Base-by-base conservation (phyloP, 1,284 basidiomycete genomes). In the Microbotryum intermedium region DNA sequence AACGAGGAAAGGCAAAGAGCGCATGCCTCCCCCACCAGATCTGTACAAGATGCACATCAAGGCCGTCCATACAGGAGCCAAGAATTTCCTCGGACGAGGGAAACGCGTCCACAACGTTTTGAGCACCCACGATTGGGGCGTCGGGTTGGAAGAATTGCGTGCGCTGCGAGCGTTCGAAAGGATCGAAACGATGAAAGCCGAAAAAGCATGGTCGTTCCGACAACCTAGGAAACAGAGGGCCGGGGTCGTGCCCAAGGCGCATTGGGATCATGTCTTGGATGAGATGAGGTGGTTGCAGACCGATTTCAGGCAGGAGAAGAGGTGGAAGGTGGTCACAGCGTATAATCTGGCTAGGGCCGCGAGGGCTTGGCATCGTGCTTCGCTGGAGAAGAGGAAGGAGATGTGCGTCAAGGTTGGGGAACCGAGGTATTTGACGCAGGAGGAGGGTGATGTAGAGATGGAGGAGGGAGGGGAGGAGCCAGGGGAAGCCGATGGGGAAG, bases 261-360 rank as follows among this genome's bases (percentile, higher is more conserved):
- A 97, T 70, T 94, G 91, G 90, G 95, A 98, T 74, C 89, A 92
- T 74, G 78, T 98, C 30, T 77, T 98, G 72, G 95, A 98, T 64
- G 95, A 98, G 76, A 91, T 97, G 90, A 90, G 88, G 82, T 98
- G 94, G 95, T 86, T 99, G 81, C 87, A 92, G 51, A 83, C 84
- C 18, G 95, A 99, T 72, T 97, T 92, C 70, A 84, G 87, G 9
- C 92, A 98, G 75, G 95, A 99, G 73, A 80, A 89, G 54, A 82
- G 83, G 61, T 98, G 93, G 93, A 98, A 98, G 74, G 77, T 88
- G 42, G 85, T 86, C 1, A 74, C 91, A 21, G 93, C 94, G 0
- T 87, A 86, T 72, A 85, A 87, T 61, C 75, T 97, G n/a, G 89
- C 89, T 0, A 84, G 84, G 55, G 83, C 89, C 51, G 85, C 90